These are phyloP conservation scores for Aspergillus ibericus DNA, from an alignment of 2,329 filamentous ascomycete genomes.

Conservation along the genomic window DNA sequence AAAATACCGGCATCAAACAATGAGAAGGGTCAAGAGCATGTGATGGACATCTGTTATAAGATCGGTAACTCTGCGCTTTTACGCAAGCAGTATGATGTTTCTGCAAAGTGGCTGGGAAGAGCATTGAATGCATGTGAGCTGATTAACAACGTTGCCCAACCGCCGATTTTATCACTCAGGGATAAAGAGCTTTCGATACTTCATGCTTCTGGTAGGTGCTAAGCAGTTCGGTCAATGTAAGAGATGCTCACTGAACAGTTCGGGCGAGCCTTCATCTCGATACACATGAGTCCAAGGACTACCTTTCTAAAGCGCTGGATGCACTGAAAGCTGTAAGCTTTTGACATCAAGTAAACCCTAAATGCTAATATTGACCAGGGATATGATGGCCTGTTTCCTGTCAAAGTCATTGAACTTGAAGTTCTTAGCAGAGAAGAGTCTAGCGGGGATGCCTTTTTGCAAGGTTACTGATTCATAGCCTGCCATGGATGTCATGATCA, in stretches of 20 bases:
- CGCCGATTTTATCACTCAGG: constrained; percentile 58
- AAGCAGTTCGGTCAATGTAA: not conserved
- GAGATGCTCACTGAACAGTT: constrained; percentile 22
- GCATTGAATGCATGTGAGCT: constrained; percentile 60
- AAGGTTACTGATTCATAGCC: constrained; percentile 31
- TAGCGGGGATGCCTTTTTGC: constrained; percentile 42
- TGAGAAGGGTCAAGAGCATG: constrained; percentile 49
- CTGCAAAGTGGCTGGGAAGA: constrained; percentile 72
- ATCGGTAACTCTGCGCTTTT: constrained; percentile 64
- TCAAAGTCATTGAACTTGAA: constrained; percentile 69
- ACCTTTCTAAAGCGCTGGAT: constrained; percentile 59
- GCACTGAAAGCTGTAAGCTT: constrained; percentile 52
- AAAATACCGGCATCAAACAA: constrained; percentile 51
- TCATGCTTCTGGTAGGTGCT: constrained; percentile 57
- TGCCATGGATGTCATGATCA: not conserved
- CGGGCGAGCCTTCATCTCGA: constrained; percentile 34
- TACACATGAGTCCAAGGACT: constrained; percentile 47
- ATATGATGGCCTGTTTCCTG: constrained; percentile 63
- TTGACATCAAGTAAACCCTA: not conserved
- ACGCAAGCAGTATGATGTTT: constrained; percentile 55
- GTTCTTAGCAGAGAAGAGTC: constrained; percentile 50
- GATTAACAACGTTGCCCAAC: constrained; percentile 52
- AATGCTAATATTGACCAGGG: constrained; percentile 39
- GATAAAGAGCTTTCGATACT: constrained; percentile 68
- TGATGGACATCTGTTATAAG: constrained; percentile 69